Evolutionary conservation across 495 filamentous ascomycete genomes (phyloP).

Genomic region (Penicillium egyptiacum): DNA sequence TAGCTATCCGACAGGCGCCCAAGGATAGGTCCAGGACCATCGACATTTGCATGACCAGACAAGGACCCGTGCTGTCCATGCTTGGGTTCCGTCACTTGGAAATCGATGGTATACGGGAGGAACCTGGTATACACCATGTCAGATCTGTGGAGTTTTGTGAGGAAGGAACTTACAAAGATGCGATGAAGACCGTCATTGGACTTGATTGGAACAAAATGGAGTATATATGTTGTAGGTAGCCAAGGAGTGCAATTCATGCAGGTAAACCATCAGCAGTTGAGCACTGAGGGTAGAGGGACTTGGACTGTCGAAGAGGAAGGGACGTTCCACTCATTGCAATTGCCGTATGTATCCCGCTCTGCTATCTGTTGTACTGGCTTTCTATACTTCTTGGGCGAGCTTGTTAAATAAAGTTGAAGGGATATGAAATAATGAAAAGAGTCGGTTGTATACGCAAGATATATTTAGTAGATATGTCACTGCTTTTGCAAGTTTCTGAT

Average conservation of each 20-base stretch:
- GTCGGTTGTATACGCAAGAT: too few species aligned
- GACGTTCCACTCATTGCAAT: background rate
- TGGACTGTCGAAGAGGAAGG: background rate
- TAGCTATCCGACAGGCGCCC: conserved; percentile 27
- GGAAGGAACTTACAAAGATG: conserved; percentile 30
- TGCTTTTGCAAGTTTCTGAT: too few species aligned
- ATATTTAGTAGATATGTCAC: too few species aligned
- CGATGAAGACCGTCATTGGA: conserved; percentile 35
- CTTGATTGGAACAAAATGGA: background rate
- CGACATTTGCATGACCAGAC: conserved; percentile 27
- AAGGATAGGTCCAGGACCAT: conserved; percentile 41
- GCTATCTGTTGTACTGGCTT: background rate
- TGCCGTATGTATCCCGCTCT: background rate
- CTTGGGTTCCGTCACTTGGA: conserved; percentile 24
- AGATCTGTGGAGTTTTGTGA: conserved; percentile 3
- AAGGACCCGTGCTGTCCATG: conserved; percentile 25
- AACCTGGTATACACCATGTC: conserved; percentile 23
- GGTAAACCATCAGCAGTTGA: background rate
- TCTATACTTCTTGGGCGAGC: too few species aligned
- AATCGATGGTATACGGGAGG: conserved; percentile 44
- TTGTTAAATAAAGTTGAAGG: too few species aligned
- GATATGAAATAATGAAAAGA: too few species aligned
- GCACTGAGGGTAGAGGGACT: background rate
- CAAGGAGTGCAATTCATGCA: background rate
- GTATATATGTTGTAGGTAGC: background rate